Evolutionary conservation across 805 yeast genomes (phyloP).

Genomic region (Saccharomycopsis sp.): DNA sequence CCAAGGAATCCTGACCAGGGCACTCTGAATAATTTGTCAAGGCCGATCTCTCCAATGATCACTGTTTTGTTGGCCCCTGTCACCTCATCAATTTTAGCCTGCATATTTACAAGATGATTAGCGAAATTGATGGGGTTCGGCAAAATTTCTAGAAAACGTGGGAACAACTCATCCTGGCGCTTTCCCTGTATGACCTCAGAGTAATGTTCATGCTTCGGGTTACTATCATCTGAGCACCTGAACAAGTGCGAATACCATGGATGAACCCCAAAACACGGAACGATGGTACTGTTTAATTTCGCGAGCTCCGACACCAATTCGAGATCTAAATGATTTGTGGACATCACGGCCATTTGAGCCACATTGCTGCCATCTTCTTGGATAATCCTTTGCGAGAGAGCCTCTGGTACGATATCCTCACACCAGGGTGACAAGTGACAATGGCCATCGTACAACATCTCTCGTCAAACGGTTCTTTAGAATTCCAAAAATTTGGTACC

Average conservation of each 20-base stretch:
- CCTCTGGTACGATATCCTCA: too few relatives aligned
- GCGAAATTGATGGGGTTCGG: neutral
- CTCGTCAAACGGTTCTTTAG: too few relatives aligned
- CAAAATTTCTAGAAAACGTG: neutral
- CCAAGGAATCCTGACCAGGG: slow-evolving; percentile 54
- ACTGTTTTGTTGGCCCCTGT: slow-evolving; percentile 13
- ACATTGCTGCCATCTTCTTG: too few relatives aligned
- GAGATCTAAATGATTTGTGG: slow-evolving; percentile 36
- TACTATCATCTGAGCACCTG: neutral
- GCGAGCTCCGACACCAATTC: slow-evolving; percentile 24
- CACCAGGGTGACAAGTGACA: too few relatives aligned
- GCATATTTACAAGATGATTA: neutral
- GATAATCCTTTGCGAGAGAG: too few relatives aligned
- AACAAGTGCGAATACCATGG: slow-evolving; percentile 76
- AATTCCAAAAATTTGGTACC: too few relatives aligned
- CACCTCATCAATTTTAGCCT: too few relatives aligned
- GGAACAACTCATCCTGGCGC: neutral
- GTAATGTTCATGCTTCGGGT: neutral
- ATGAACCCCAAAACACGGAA: slow-evolving; percentile 66
- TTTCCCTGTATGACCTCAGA: slow-evolving; percentile 4
- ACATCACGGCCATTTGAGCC: slow-evolving; percentile 32
- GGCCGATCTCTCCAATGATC: slow-evolving; percentile 84
- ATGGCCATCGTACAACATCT: too few relatives aligned
- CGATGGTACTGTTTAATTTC: neutral
- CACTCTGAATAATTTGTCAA: slow-evolving; percentile 67